Percentiles rank a stretch among this genome's conserved stretches.
Conservation (phyloP, 2,329 filamentous ascomycete genomes). For the Trichoderma hamatum region DNA sequence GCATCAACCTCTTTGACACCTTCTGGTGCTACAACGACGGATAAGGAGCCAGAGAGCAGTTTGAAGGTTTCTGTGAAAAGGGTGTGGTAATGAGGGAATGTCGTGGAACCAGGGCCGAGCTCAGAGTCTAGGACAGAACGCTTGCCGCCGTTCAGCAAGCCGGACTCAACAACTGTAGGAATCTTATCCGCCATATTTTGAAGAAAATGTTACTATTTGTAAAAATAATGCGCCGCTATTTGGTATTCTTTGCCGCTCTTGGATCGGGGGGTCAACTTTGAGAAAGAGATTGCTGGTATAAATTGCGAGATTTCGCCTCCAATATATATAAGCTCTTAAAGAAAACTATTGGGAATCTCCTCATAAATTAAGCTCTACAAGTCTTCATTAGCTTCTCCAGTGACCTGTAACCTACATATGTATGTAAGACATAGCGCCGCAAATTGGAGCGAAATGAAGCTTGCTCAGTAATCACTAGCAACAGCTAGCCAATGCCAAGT, state of each 20-base stretch:
- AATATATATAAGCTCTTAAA: neutral
- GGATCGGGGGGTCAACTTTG: neutral
- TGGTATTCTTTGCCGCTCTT: neutral
- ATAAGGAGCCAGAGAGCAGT: constrained; percentile 2
- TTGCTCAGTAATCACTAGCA: neutral
- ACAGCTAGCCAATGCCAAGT: neutral
- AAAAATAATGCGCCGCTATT: neutral
- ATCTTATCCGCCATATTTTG: constrained; percentile 15
- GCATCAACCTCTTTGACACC: constrained; percentile 15
- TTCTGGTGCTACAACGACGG: constrained; percentile 9
- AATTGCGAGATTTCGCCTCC: neutral
- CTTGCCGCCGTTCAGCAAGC: constrained; percentile 19
- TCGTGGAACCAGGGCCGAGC: constrained; percentile 10
- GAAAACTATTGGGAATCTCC: neutral
- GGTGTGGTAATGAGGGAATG: constrained; percentile 17
- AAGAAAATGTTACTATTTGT: neutral
- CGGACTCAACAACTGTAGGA: constrained; percentile 8
- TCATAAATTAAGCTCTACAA: neutral
- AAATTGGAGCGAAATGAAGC: neutral
- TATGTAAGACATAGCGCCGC: neutral
- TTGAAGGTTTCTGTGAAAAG: constrained; percentile 15
- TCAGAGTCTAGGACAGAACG: constrained; percentile 11
- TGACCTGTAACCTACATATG: neutral
- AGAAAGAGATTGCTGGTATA: neutral
- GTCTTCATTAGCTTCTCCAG: neutral